Base-by-base conservation (phyloP, 2,329 filamentous ascomycete species). In the Epichloe aotearoae region DNA sequence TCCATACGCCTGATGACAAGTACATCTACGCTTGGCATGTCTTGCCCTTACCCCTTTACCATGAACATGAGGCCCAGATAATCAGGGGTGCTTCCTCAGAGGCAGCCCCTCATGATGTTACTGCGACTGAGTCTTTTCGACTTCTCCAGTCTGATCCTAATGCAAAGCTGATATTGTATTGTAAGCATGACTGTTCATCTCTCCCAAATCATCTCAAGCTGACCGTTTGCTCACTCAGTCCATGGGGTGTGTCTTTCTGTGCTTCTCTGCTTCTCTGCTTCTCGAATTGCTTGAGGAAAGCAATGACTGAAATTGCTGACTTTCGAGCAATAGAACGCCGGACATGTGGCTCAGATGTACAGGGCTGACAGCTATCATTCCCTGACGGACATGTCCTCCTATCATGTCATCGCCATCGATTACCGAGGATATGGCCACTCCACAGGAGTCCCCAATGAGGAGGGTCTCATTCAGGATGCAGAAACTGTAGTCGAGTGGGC, bases 1-100 rank as follows among this genome's bases (percentile, higher is more conserved):
- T 97, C 38, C 70, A 69, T 4, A 93, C 88, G 0, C 72, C 80
- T 1, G 90, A 96, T 64, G 80, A 82, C 39, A 83, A 90, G 65
- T 80, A 73, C 2, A 70, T 97, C 17, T 94, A 93, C 62, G 86
- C 86, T 26, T 97, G 91, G 91, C 91, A 96, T 62, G 76, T 97
- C 50, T 70, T 96, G 46, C 91, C 91, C 0, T 68, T 94, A 6
- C 80, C 84, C 48, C 71, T 88, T 0, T 95, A 94, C 64, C 72
- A 80, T 6, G 74, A 84, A 56, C 77, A 95, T 58, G 85, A 94
- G 60, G 68, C 73, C 20, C 69, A 71, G 14, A 69, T 94, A 12
- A 69, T 77, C 39, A 64, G 68, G 5, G 74, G 80, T 56, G 65
- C 69, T 5, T 64, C 69, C 2, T 77, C 76, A 0, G 65, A 77